Base-by-base conservation (phyloP, 805 yeast species). In the Sugiyamaella boreocaroliniensis region DNA sequence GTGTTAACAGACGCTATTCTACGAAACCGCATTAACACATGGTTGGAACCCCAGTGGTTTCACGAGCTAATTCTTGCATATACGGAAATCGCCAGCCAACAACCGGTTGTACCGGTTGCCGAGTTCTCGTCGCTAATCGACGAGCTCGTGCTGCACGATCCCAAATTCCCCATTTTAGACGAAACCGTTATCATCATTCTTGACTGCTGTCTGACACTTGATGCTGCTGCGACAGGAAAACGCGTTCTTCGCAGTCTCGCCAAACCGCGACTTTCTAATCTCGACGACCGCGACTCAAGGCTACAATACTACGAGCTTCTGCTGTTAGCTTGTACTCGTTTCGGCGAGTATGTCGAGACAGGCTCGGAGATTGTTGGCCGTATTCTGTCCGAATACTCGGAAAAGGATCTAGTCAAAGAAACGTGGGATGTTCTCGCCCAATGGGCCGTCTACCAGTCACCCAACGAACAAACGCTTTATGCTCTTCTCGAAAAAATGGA, bases 351-450 rank as follows among this genome's bases (percentile, higher is more conserved):
- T 5, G 29, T 52, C 8, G 8, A 22, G 11, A 40, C 49, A 6
- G 56, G 56, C 9, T 46, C 42, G 12, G 19, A 44, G 7, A 40
- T 54, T 19, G 41, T 47, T 16, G 40, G 46, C 20, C 14, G 42
- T 16, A 49, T 53, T 37, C 47, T 44, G 14, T n/a, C 15, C n/a
- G 48, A 51, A 11, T 46, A 29, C 15, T 22, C 20, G 10, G 48
- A 41, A 20, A 18, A 44, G n/a, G 52, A 43, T 11, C 29, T 56
- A 7, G 61, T 47, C 26, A 62, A 65, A 48, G 71, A 65, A 32
- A 63, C 71, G 1, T 68, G 71, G 71, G 71, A 69, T 48, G 62
- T 63, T 14, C 51, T 69, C 49, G 61, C 64, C 7, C 73, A 69
- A 47, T 70, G 69, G 69, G 43, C 61, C 2, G 64, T 61, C 1